These are phyloP conservation scores for Thuidium tamariscinum DNA, from an alignment of 225 moss, liverwort and hornwort genomes.

Conservation along the genomic window DNA sequence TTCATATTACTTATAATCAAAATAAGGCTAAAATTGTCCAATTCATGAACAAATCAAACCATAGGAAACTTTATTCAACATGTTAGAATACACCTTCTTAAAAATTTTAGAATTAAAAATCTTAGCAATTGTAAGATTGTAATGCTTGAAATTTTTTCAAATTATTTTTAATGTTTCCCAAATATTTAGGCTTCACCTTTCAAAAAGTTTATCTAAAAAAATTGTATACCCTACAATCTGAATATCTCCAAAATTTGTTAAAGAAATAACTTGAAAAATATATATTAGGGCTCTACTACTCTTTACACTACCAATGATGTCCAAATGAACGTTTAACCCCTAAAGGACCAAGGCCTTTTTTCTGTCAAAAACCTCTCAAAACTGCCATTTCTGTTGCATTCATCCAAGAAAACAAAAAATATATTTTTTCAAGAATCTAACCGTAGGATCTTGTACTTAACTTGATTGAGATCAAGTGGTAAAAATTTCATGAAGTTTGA, in stretches of 20 bases:
- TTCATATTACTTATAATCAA: neutral
- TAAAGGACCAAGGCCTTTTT: too few relatives aligned
- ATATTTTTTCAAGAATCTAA: too few relatives aligned
- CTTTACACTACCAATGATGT: accelerated
- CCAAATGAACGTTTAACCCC: neutral
- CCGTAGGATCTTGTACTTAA: too few relatives aligned
- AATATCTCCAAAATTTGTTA: neutral
- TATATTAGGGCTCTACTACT: neutral
- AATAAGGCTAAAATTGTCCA: neutral
- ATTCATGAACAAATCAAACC: neutral
- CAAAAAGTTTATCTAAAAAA: too few relatives aligned
- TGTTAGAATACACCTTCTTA: accelerated
- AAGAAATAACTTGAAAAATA: neutral
- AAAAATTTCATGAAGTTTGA: too few relatives aligned
- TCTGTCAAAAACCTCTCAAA: too few relatives aligned
- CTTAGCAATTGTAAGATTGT: neutral
- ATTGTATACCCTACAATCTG: neutral
- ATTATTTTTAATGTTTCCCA: neutral
- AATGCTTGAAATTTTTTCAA: neutral
- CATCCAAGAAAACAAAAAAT: too few relatives aligned
- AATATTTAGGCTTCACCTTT: neutral
- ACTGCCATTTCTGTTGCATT: too few relatives aligned
- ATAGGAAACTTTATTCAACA: neutral
- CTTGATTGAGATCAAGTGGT: too few relatives aligned
- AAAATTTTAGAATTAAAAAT: neutral